phyloP scores from a whole-genome alignment of 2,329 filamentous ascomycete genomes.

The Calonectria honghensis region DNA sequence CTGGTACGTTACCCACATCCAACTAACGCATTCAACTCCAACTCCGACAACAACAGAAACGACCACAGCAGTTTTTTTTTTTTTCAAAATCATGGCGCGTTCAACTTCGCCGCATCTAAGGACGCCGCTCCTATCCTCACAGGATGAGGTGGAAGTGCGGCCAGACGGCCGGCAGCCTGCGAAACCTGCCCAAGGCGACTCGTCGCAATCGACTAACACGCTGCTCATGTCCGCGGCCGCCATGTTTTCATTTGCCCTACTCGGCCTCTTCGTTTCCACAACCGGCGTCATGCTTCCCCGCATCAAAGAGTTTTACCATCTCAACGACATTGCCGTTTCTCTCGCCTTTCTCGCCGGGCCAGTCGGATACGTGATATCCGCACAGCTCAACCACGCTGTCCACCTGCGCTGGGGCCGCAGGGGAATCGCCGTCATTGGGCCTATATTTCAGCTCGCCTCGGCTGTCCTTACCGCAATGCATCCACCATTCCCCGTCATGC shows the following conservation, averaged over 20 bases:
- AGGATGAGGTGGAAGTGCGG: background rate
- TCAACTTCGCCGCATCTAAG: background rate
- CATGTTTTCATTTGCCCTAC: constrained; percentile 19
- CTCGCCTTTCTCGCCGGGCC: constrained; percentile 65
- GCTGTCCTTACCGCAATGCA: constrained; percentile 51
- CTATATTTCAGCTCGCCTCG: constrained; percentile 53
- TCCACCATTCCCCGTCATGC: background rate
- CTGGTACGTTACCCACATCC: background rate
- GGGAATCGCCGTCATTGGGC: constrained; percentile 63
- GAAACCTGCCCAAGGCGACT: background rate
- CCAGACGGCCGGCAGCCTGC: background rate
- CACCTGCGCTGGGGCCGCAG: constrained; percentile 65
- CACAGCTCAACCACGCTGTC: constrained; percentile 61
- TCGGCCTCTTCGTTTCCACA: constrained; percentile 1
- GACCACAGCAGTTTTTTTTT: background rate
- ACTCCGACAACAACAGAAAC: background rate
- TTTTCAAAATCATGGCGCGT: background rate
- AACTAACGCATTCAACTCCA: background rate
- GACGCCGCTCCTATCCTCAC: background rate
- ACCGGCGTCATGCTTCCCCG: constrained; percentile 53
- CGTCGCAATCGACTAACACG: background rate
- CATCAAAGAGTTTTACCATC: constrained; percentile 60
- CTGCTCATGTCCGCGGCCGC: background rate
- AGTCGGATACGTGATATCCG: constrained; percentile 65
- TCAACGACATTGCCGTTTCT: constrained; percentile 65